Evolutionary conservation across 1,284 basidiomycete species (phyloP), one percentile per base, ranked within the genome.

Genomic region (Ustilago crameri): DNA sequence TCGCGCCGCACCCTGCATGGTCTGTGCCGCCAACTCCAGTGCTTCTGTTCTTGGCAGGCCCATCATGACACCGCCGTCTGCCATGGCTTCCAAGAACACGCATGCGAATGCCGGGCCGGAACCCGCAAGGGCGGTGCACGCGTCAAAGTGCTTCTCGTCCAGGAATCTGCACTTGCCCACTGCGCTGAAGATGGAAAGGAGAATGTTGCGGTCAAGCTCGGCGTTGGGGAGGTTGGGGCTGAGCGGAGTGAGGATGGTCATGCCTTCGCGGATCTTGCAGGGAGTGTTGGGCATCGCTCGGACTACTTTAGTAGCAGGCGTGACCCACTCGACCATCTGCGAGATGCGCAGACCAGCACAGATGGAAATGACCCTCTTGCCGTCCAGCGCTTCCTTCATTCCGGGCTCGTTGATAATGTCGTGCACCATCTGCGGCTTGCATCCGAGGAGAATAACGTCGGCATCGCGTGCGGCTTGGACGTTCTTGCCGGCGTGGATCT

Each of bases 41-140:
- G 96, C 95, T 84, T 98, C 95, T 0, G 90, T 88, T 64, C 96
- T 87, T 3, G 96, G 96, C 45, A 99, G 86, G 26, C 96, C 96
- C 96, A 98, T 98, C 96, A 99, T 98, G 42, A 98, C 96, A 30
- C 93, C 96, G 32, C 96, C 96, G 84, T 98, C 96, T 2, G 93
- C 91, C 94, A 99, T 97, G 0, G 96, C 95, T 84, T 99, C 96
- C 63, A 99, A 87, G 78, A 98, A 95, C 46, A 98, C 90, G 74
- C 93, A 94, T 1, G 93, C 93, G 84, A 99, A 98, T 0, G 96
- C 96, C 30, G 96, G 96, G 0, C 96, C 96, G 9, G 93, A 93
- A 2, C 95, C 96, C 17, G 93, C 94, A 4, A 99, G 87, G 9
- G 96, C 96, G 0, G 96, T 99, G 82, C 93, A 96, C 3, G 95